Conservation (phyloP, 176 grass and related monocot species). For the Rhynchospora breviuscula region DNA sequence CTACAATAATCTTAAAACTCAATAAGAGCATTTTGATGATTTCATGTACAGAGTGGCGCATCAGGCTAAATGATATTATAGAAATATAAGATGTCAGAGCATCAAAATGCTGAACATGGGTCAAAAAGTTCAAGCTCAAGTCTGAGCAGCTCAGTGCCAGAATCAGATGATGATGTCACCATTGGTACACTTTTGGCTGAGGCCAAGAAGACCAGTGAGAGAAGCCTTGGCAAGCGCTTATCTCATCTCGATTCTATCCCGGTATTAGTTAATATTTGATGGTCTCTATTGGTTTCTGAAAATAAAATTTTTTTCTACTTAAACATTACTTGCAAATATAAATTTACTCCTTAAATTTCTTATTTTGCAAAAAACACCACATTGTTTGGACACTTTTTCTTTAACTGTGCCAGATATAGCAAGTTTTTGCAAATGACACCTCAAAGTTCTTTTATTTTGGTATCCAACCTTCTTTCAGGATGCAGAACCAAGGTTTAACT, state of each 20-base stretch:
- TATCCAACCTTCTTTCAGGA: neutral
- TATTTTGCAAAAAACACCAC: neutral
- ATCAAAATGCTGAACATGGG: conserved; percentile 37
- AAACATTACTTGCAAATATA: neutral
- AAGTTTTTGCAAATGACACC: neutral
- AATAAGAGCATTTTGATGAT: neutral
- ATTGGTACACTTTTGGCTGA: conserved; percentile 80
- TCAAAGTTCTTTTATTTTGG: neutral
- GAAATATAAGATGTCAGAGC: conserved; percentile 9
- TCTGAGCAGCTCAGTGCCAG: conserved; percentile 68
- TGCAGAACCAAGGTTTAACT: neutral
- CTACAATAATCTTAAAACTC: neutral
- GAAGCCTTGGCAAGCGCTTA: conserved; percentile 75
- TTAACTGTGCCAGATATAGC: neutral
- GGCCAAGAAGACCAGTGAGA: conserved; percentile 41
- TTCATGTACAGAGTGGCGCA: neutral
- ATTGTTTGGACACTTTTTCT: neutral
- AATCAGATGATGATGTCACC: conserved; percentile 66
- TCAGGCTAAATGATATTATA: conserved; percentile 5
- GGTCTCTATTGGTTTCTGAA: neutral
- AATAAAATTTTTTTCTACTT: neutral
- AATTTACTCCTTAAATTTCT: neutral
- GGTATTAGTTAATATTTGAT: conserved; percentile 36
- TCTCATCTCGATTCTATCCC: conserved; percentile 97
- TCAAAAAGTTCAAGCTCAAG: conserved; percentile 92